Evolutionary conservation across 768 basidiomycete species (phyloP), one percentile per base, ranked within the genome.

Genomic region (Hypsizygus marmoreus): DNA sequence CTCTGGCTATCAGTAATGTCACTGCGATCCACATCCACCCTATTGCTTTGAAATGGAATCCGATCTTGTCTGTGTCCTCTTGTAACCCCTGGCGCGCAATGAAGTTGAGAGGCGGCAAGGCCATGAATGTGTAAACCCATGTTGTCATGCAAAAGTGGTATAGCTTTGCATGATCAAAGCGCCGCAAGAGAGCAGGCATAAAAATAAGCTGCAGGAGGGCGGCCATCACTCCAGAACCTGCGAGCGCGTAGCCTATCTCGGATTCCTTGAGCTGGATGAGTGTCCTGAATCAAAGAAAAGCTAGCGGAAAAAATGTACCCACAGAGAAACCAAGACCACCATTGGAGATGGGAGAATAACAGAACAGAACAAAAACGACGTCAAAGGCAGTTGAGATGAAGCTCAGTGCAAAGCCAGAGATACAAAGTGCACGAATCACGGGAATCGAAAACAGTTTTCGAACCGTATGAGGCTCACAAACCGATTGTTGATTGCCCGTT

Each of bases 291-390:
- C 4, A 19, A 3, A 28, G 3, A 9, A 51, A 30, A 39, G n/a
- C 11, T 3, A 12, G 4, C n/a, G 34, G 12, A 26, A n/a, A n/a
- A 13, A 4, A 36, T 29, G 35, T 23, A 54, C 65, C 34, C 36
- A 68, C 64, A 40, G 59, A 59, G 37, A 69, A 62, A 23, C 50
- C 64, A 40, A 66, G 38, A 2, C 84, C 83, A 20, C 84, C 83
- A 4, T 65, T 51, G 24, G 65, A 47, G 39, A 86, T 59, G 16
- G 81, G 69, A 2, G 82, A 77, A 59, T 80, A 86, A 45, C 79
- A 82, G 58, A 80, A 84, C 17, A 86, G 65, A 4, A 83, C 79
- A 50, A 85, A 86, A 2, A 81, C 69, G 14, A 82, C 77, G 31
- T 82, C 79, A 53, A 84, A 86, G 1, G 73, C 71, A 1, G 77